These are phyloP conservation scores for Persicaria maculosa DNA, from an alignment of 148 eudicot genomes.

Conservation along the genomic window DNA sequence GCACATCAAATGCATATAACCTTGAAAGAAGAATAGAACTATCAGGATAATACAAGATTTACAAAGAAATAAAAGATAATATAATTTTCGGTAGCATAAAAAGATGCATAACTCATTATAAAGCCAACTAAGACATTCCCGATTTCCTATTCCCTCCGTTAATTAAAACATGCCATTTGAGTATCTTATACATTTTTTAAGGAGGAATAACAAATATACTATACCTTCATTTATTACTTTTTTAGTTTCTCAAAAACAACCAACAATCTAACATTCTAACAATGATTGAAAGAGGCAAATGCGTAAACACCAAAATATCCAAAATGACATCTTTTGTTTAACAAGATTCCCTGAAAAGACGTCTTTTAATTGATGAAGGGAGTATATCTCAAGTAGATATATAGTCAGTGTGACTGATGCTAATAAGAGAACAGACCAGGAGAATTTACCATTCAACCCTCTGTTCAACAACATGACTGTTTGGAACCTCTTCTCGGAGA, in stretches of 20 bases:
- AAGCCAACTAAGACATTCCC: not conserved
- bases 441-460: conserved; percentile 94
- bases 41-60: conserved; percentile 9
- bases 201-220: too few species aligned
- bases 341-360: too few species aligned
- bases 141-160: too few species aligned
- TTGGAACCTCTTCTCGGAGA: conserved; percentile 92
- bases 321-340: too few species aligned
- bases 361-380: too few species aligned
- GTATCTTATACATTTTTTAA: too few species aligned
- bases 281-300: too few species aligned
- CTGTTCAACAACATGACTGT: conserved; percentile 93
- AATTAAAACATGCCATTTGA: too few species aligned
- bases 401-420: not conserved
- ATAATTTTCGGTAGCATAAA: not conserved
- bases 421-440: not conserved
- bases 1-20: conserved; percentile 98
- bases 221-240: too few species aligned
- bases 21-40: conserved; percentile 33
- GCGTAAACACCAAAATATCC: too few species aligned
- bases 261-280: too few species aligned
- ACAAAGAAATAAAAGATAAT: not conserved
- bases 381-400: not conserved
- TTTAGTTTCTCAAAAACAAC: too few species aligned
- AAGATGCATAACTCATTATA: not conserved